These are phyloP conservation scores for Sclerotinia trifoliorum DNA, from an alignment of 2,329 filamentous ascomycete genomes.

Conservation along the genomic window DNA sequence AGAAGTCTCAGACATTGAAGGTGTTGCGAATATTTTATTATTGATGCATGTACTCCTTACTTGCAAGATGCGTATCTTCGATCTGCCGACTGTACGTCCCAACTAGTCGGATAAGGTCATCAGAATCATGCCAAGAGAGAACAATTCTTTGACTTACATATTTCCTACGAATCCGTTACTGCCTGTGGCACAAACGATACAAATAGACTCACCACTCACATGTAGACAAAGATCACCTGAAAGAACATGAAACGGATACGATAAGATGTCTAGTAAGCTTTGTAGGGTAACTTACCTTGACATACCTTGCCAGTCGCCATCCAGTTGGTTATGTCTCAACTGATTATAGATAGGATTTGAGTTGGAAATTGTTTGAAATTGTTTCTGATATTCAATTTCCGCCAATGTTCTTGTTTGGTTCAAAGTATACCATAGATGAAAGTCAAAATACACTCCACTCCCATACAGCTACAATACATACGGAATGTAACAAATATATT, in stretches of 20 bases:
- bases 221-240: not conserved
- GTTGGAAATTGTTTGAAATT: not conserved
- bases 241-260: constrained; percentile 2
- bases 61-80: not conserved
- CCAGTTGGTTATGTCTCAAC: constrained; percentile 1
- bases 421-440: not conserved
- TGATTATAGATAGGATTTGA: not conserved
- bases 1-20: constrained; percentile 8
- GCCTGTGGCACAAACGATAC: not conserved
- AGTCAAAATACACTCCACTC: constrained; percentile 10
- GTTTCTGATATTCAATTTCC: not conserved
- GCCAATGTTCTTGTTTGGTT: not conserved
- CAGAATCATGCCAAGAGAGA: not conserved
- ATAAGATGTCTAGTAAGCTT: not conserved
- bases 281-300: not conserved
- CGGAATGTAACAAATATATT: constrained; percentile 13
- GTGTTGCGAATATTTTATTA: not conserved
- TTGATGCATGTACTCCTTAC: not conserved
- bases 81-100: not conserved
- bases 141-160: not conserved
- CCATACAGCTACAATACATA: constrained; percentile 9
- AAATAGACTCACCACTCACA: not conserved
- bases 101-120: not conserved
- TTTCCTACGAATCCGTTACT: not conserved
- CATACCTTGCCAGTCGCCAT: not conserved